Conservation (phyloP, 345 rosid species). For the Cochlearia excelsa region DNA sequence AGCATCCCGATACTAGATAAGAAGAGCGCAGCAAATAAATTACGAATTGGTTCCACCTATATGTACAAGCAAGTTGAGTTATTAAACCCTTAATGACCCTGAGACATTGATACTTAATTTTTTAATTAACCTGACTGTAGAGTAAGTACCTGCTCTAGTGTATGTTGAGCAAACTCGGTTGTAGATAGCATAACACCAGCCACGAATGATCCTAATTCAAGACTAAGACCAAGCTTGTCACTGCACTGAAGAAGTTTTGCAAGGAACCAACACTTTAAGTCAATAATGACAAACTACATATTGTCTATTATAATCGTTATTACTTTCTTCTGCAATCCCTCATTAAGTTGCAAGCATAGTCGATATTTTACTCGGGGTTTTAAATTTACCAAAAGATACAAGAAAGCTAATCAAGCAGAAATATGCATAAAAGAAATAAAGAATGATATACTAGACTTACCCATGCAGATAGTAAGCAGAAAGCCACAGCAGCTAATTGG, state of each 20-base stretch:
- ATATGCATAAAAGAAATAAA: not conserved
- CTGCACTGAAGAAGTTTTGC: constrained; percentile 80
- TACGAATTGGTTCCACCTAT: constrained; percentile 98
- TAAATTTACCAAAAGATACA: not conserved
- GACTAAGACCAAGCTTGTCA: constrained; percentile 99
- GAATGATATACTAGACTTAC: constrained; percentile 48
- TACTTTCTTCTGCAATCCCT: constrained; percentile 8
- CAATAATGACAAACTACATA: constrained; percentile 1
- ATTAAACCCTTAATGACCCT: constrained; percentile 10
- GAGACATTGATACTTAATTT: not conserved
- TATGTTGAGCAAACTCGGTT: constrained; percentile 89
- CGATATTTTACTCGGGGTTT: not conserved
- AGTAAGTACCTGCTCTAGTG: constrained; percentile 81
- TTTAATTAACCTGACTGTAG: not conserved
- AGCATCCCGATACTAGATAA: constrained; percentile 99
- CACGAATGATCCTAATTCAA: constrained; percentile 95
- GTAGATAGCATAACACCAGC: constrained; percentile 99
- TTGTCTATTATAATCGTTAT: constrained; percentile 4
- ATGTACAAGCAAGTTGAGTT: constrained; percentile 17
- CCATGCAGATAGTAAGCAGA: constrained; percentile 99
- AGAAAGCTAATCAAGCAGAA: not conserved
- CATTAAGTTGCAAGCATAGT: not conserved
- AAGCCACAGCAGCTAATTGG: constrained; percentile 98
- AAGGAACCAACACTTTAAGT: constrained; percentile 29
- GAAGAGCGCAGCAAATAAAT: constrained; percentile 93